Conservation (phyloP, 169 alveolate genomes). For the Eimeria nieschulzi region DNA sequence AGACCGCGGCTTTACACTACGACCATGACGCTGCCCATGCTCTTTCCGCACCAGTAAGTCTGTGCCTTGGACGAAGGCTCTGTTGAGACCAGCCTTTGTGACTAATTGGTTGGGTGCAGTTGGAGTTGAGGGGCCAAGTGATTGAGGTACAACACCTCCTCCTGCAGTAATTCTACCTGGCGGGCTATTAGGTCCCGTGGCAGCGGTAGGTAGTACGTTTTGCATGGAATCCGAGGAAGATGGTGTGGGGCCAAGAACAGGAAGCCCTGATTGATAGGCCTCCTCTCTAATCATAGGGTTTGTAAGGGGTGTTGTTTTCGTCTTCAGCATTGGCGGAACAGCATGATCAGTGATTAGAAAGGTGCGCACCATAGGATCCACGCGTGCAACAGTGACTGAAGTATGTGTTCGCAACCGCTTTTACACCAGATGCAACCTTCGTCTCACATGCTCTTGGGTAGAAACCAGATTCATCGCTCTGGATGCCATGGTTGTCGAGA, state of each 20-base stretch:
- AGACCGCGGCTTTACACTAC: too few relatives aligned
- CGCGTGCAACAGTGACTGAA: constrained; percentile 46
- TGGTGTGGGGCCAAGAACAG: not conserved
- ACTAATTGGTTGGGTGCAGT: too few relatives aligned
- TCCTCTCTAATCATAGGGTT: not conserved
- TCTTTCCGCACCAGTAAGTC: not conserved
- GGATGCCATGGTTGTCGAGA: constrained; percentile 74
- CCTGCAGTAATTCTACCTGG: not conserved
- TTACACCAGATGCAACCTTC: not conserved
- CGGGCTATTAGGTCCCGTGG: not conserved
- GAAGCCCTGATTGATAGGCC: not conserved
- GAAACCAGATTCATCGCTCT: constrained; percentile 68
- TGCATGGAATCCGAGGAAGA: not conserved
- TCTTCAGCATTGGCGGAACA: not conserved
- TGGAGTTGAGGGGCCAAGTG: too few relatives aligned
- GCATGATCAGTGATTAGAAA: not conserved
- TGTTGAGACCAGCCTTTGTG: too few relatives aligned
- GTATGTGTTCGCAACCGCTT: too few relatives aligned
- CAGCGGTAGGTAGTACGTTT: not conserved
- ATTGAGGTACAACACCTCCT: not conserved
- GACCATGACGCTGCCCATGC: not conserved
- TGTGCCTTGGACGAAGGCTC: not conserved
- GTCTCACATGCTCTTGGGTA: constrained; percentile 68
- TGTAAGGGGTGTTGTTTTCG: not conserved
- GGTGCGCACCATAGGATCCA: constrained; percentile 36